These are phyloP conservation scores for Lecanosticta acicola DNA, from an alignment of 2,329 filamentous ascomycete species.

Conservation along the genomic window DNA sequence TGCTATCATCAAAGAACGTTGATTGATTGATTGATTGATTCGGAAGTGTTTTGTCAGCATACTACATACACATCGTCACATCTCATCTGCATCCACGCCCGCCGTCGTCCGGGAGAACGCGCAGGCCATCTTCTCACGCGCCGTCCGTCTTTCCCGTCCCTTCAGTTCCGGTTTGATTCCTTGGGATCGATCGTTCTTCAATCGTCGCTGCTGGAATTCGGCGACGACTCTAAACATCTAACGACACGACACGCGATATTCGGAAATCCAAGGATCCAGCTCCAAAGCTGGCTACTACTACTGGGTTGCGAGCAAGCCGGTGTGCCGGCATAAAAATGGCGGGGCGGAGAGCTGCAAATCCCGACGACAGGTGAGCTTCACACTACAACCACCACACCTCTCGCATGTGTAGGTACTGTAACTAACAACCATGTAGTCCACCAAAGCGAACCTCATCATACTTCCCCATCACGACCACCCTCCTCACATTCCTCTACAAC, in stretches of 20 bases:
- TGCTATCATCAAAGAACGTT: too few species aligned
- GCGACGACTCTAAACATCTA: neutral
- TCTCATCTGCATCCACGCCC: too few species aligned
- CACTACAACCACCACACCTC: neutral
- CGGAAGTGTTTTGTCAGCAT: neutral
- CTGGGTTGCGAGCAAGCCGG: neutral
- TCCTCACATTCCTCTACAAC: slow-evolving; percentile 23
- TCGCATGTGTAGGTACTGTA: neutral
- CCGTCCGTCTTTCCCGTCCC: neutral
- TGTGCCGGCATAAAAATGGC: too few species aligned
- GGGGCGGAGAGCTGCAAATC: neutral
- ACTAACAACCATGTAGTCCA: neutral
- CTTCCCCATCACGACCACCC: slow-evolving; percentile 20
- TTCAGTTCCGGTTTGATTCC: too few species aligned
- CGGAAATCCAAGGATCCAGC: neutral
- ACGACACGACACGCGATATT: neutral
- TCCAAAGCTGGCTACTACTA: too few species aligned
- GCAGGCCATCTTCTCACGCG: neutral
- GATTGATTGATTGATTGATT: too few species aligned
- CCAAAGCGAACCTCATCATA: neutral
- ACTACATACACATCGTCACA: neutral
- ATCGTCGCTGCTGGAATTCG: neutral
- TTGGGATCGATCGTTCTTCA: too few species aligned
- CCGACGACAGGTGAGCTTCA: neutral
- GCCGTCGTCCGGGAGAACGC: neutral